Evolutionary conservation across 371 early-diverging fungal genomes (phyloP).

Genomic region (Pancytospora epiphaga): DNA sequence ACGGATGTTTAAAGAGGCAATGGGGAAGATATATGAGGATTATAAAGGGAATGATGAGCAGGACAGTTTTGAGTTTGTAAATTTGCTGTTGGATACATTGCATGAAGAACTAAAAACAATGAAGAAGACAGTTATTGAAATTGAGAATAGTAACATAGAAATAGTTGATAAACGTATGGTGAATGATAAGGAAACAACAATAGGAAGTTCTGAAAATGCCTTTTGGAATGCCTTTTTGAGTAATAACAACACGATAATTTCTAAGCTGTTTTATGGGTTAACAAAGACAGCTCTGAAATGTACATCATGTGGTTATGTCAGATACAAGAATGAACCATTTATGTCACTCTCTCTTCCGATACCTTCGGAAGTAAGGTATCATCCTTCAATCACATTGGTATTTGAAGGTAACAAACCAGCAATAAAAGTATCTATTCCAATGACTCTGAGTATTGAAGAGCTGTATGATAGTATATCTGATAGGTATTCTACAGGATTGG

Average conservation of each 20-base stretch:
- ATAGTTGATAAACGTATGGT: too few species aligned
- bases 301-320: slow-evolving; percentile 68
- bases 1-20: slow-evolving; percentile 29
- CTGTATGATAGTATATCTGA: slow-evolving; percentile 6
- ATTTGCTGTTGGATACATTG: slow-evolving; percentile 66
- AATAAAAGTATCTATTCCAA: slow-evolving; percentile 15
- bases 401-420: background rate
- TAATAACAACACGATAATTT: slow-evolving; percentile 73
- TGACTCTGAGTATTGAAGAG: slow-evolving; percentile 5
- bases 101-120: slow-evolving; percentile 64
- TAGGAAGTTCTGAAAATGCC: background rate
- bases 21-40: slow-evolving; percentile 60
- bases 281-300: slow-evolving; percentile 71
- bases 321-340: slow-evolving; percentile 76
- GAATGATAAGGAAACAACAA: background rate
- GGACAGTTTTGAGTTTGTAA: slow-evolving; percentile 68
- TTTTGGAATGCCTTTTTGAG: slow-evolving; percentile 60
- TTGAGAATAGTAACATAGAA: too few species aligned
- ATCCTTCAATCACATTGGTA: background rate
- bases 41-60: slow-evolving; percentile 68
- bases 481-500: background rate
- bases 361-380: slow-evolving; percentile 61
- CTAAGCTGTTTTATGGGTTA: slow-evolving; percentile 73
- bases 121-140: too few species aligned
- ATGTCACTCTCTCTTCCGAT: slow-evolving; percentile 82